Conservation (phyloP, 2,329 filamentous ascomycete genomes). For the Penicillium frequentans region DNA sequence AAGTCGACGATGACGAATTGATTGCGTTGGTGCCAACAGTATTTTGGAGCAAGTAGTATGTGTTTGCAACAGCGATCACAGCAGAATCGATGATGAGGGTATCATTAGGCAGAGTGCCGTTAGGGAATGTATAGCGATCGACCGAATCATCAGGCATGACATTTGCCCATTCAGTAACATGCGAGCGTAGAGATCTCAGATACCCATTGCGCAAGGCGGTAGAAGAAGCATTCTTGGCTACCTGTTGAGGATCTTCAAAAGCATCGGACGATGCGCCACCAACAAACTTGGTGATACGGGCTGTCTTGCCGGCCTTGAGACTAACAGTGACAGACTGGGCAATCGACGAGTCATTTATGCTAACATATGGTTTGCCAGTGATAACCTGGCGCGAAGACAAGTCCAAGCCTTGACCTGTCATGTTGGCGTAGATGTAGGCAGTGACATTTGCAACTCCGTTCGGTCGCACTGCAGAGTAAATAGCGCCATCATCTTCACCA, state of each 20-base stretch:
- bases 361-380: slow-evolving; percentile 50
- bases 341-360: slow-evolving; percentile 62
- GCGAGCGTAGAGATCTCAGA: slow-evolving; percentile 53
- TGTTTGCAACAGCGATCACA: slow-evolving; percentile 49
- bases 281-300: slow-evolving; percentile 65
- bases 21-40: slow-evolving; percentile 56
- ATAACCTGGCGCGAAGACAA: slow-evolving; percentile 46
- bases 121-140: slow-evolving; percentile 61
- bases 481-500: slow-evolving; percentile 54
- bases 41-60: slow-evolving; percentile 51
- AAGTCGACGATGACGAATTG: slow-evolving; percentile 48
- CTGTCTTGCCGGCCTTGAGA: slow-evolving; percentile 54
- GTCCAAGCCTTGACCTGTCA: slow-evolving; percentile 43
- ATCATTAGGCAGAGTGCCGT: slow-evolving; percentile 59
- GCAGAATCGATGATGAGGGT: slow-evolving; percentile 55
- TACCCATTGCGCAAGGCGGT: slow-evolving; percentile 56
- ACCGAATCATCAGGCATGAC: slow-evolving; percentile 63
- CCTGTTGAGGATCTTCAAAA: slow-evolving; percentile 57
- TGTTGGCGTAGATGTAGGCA: slow-evolving; percentile 56
- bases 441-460: slow-evolving; percentile 62
- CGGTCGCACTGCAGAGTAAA: slow-evolving; percentile 67
- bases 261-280: slow-evolving; percentile 69
- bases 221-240: slow-evolving; percentile 57
- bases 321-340: slow-evolving; percentile 59
- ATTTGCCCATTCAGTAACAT: slow-evolving; percentile 61